Base-by-base conservation (phyloP, 306 rosid species). In the Malus fusca region DNA sequence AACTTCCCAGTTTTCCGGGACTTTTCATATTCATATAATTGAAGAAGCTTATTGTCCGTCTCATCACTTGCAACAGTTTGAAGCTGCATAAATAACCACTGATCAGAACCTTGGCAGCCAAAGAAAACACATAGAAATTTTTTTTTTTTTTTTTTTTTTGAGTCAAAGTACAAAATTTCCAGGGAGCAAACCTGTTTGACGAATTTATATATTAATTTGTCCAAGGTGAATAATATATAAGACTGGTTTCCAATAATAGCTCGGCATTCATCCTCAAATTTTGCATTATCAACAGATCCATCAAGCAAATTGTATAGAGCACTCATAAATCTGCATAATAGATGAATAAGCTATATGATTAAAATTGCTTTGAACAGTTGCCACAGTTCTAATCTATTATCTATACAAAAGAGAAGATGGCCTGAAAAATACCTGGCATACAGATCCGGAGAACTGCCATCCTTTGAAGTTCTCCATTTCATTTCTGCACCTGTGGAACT, bases 231-330 rank as follows among this genome's bases (percentile, higher is more conserved):
- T 71, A 96, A 75, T 74, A 96, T 86, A 72, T 96, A 96, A 3
- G 99, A 96, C 69, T 96, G 98, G 74, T 93, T 96, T 69, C 99
- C 99, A 48, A 90, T 80, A 69, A 89, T 87, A 31, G 99, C 89
- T 79, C 98, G 96, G 78, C 99, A 96, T 77, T 96, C 99, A 75
- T 96, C 99, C 90, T 96, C 99, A 83, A 92, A 96, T 81, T 92
- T 92, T 21, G 91, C 84, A 85, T 92, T 96, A 75, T 96, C 99
- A 21, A 85, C 82, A 70, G 98, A 90, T 61, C 99, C 99, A 75
- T 92, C 97, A 56, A 96, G 96, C 84, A 95, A 87, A 82, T 82
- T 92, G 88, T 89, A 88, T 66, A 95, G 88, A 15, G 92, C 96
- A 84, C 79, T 82, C 87, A 90, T 85, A 68, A 92, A 95, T 84